Evolutionary conservation across 306 rosid genomes (phyloP).

Genomic region (Arachis stenosperma): DNA sequence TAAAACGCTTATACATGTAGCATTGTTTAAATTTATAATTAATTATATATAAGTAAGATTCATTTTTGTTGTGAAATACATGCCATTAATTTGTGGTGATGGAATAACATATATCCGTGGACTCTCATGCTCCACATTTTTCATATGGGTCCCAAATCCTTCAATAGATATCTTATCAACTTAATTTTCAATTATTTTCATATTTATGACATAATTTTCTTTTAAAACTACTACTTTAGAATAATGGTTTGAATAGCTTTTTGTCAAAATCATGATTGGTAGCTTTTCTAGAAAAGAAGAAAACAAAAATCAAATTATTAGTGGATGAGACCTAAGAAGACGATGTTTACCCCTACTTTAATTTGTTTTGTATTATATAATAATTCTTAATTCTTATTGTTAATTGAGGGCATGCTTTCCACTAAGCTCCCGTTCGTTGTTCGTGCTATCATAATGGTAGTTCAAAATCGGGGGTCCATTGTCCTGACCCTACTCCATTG

Average conservation of each 20-base stretch:
- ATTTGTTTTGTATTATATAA: too few relatives aligned
- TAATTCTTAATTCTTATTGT: not conserved
- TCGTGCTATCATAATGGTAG: slow-evolving; percentile 2
- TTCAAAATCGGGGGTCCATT: slow-evolving; percentile 28
- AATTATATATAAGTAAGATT: too few relatives aligned
- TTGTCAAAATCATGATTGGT: not conserved
- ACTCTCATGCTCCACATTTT: slow-evolving; percentile 55
- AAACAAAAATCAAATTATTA: not conserved
- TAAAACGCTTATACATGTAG: too few relatives aligned
- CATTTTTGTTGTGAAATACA: too few relatives aligned
- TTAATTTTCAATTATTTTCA: slow-evolving; percentile 40
- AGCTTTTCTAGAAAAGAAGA: not conserved
- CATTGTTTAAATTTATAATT: too few relatives aligned
- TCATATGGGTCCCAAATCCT: slow-evolving; percentile 25
- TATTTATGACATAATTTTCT: not conserved
- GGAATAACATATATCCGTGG: not conserved
- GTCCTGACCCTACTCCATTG: slow-evolving; percentile 34
- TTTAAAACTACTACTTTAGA: not conserved
- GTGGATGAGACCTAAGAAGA: slow-evolving; percentile 20
- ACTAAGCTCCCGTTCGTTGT: slow-evolving; percentile 20
- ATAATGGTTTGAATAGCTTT: not conserved
- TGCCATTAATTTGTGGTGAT: too few relatives aligned
- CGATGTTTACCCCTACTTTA: slow-evolving; percentile 20
- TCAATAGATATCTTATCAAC: slow-evolving; percentile 21
- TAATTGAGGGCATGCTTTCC: slow-evolving; percentile 18